Evolutionary conservation across 805 yeast genomes (phyloP).

Genomic region (Yarrowia sp.): DNA sequence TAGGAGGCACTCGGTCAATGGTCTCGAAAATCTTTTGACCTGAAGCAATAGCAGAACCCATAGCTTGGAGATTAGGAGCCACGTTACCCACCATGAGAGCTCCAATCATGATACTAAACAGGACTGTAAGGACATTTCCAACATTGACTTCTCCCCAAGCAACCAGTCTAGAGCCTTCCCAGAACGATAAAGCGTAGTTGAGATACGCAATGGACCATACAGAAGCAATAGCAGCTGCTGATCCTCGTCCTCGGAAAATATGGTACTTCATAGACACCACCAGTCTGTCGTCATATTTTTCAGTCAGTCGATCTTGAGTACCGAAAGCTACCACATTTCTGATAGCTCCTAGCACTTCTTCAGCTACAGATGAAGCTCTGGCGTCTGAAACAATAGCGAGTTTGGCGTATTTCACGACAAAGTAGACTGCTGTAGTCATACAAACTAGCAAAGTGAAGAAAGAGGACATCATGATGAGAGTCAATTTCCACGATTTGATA

Average conservation of each 20-base stretch:
- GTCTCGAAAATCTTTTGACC: slow-evolving; percentile 45
- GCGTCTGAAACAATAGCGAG: slow-evolving; percentile 34
- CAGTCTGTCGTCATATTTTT: slow-evolving; percentile 38
- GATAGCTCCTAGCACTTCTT: slow-evolving; percentile 43
- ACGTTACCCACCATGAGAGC: slow-evolving; percentile 44
- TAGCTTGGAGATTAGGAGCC: slow-evolving; percentile 43
- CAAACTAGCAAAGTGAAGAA: slow-evolving; percentile 37
- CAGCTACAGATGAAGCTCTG: slow-evolving; percentile 43
- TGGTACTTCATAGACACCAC: slow-evolving; percentile 34
- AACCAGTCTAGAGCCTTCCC: slow-evolving; percentile 45
- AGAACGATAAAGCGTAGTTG: slow-evolving; percentile 44
- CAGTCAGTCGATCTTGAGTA: slow-evolving; percentile 40
- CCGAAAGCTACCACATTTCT: slow-evolving; percentile 46
- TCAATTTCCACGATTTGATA: slow-evolving; percentile 41
- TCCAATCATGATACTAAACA: slow-evolving; percentile 45
- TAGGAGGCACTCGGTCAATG: slow-evolving; percentile 44
- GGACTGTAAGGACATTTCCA: slow-evolving; percentile 42
- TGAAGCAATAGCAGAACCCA: slow-evolving; percentile 45
- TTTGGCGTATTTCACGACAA: slow-evolving; percentile 37
- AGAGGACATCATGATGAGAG: slow-evolving; percentile 40
- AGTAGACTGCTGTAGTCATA: slow-evolving; percentile 38
- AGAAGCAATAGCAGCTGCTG: slow-evolving; percentile 40
- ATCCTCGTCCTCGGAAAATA: slow-evolving; percentile 35
- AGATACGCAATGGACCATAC: slow-evolving; percentile 41
- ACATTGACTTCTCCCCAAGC: slow-evolving; percentile 38